A percentile compares a stretch with the other conserved stretches of the same genome.
Conservation (phyloP, 2,329 filamentous ascomycete species). For the Dactylellina parvicollis region DNA sequence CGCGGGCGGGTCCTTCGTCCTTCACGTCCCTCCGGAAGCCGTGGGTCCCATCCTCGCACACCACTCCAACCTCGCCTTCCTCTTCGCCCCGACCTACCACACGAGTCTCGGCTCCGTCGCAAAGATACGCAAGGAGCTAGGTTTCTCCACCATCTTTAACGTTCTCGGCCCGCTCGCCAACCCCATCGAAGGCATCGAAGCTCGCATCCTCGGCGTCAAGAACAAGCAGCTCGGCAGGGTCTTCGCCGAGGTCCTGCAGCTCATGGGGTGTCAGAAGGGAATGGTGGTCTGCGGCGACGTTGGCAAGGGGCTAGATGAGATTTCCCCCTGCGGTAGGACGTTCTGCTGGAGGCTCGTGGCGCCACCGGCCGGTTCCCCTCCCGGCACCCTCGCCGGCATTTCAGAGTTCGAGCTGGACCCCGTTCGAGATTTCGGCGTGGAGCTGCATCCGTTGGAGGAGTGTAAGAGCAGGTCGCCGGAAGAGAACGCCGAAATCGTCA, state of each 20-base stretch:
- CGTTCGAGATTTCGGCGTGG: constrained; percentile 81
- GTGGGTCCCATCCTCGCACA: constrained; percentile 75
- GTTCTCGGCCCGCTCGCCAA: constrained; percentile 92
- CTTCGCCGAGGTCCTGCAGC: constrained; percentile 83
- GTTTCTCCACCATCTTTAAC: constrained; percentile 97
- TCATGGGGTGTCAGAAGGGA: constrained; percentile 81
- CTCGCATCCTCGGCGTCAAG: constrained; percentile 91
- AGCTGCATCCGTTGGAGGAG: constrained; percentile 75
- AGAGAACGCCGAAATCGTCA: constrained; percentile 87
- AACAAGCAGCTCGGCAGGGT: constrained; percentile 85
- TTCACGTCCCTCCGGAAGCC: constrained; percentile 76
- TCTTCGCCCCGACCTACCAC: constrained; percentile 96
- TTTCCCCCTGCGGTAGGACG: constrained; percentile 88
- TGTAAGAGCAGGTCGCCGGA: constrained; percentile 85
- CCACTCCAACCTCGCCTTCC: constrained; percentile 75
- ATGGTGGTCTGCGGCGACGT: constrained; percentile 85
- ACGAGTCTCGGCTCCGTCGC: constrained; percentile 92
- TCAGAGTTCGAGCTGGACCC: constrained; percentile 82
- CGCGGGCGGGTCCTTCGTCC: constrained; percentile 73
- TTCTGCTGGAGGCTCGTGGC: constrained; percentile 81
- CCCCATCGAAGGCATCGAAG: constrained; percentile 84
- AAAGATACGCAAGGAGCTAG: constrained; percentile 83
- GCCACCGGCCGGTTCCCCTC: constrained; percentile 55
- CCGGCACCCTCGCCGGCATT: constrained; percentile 67
- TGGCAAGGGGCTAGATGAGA: constrained; percentile 87